Evolutionary conservation across 257 asterid genomes (phyloP).

Genomic region (Agastache rugosa): DNA sequence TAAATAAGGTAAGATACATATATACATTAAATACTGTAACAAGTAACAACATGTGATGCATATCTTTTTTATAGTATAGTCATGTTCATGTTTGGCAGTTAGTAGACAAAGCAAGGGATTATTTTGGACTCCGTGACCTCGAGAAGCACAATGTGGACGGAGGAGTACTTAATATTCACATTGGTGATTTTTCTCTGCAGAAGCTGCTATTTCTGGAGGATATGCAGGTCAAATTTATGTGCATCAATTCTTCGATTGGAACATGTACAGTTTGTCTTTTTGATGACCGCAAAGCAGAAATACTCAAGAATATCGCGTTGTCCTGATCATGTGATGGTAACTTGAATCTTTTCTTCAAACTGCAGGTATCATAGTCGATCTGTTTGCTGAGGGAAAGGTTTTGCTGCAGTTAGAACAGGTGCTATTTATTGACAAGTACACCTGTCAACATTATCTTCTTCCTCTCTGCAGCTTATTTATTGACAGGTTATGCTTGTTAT

Average conservation of each 20-base stretch:
- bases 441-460: neutral
- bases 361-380: slow-evolving; percentile 81
- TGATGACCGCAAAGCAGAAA: neutral
- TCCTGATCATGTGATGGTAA: slow-evolving; percentile 18
- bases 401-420: slow-evolving; percentile 79
- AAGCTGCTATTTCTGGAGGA: slow-evolving; percentile 72
- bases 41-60: neutral
- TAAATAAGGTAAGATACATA: too few relatives aligned
- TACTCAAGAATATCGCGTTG: neutral
- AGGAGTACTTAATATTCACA: slow-evolving; percentile 64
- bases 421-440: slow-evolving; percentile 4
- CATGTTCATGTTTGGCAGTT: slow-evolving; percentile 50
- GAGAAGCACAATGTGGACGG: slow-evolving; percentile 61
- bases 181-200: slow-evolving; percentile 76
- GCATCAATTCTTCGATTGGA: too few relatives aligned
- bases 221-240: slow-evolving; percentile 60
- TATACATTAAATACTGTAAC: too few relatives aligned
- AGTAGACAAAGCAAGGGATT: slow-evolving; percentile 65
- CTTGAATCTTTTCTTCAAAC: neutral
- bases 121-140: slow-evolving; percentile 65
- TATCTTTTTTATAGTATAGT: neutral
- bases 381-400: slow-evolving; percentile 71
- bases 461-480: too few relatives aligned
- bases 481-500: neutral
- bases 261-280: too few relatives aligned